Evolutionary conservation across 2,329 filamentous ascomycete species (phyloP).

Genomic region (Diaporthe citriasiana): DNA sequence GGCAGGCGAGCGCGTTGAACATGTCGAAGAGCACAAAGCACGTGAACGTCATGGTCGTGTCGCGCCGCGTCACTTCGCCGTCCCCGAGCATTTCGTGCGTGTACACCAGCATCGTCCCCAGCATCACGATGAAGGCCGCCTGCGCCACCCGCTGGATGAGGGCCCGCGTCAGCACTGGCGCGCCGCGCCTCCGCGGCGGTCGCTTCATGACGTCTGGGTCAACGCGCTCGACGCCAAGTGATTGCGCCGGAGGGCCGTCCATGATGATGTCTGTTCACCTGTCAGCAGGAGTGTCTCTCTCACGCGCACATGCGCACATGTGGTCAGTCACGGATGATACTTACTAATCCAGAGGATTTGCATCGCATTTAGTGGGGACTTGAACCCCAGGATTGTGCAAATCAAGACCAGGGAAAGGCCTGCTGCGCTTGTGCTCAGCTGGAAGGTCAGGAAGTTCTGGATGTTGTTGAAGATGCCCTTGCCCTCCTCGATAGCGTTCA

Average conservation of each 20-base stretch:
- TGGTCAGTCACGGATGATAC: slow-evolving; percentile 50
- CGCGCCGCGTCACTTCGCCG: slow-evolving; percentile 86
- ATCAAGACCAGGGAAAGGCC: slow-evolving; percentile 91
- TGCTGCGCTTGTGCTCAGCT: slow-evolving; percentile 96
- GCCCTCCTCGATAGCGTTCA: slow-evolving; percentile 96
- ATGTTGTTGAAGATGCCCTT: slow-evolving; percentile 99
- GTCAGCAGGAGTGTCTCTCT: slow-evolving; percentile 29
- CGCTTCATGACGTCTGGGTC: slow-evolving; percentile 95
- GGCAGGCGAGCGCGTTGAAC: slow-evolving; percentile 97
- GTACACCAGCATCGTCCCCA: slow-evolving; percentile 92
- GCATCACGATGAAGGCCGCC: slow-evolving; percentile 90
- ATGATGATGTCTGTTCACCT: slow-evolving; percentile 88
- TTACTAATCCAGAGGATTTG: slow-evolving; percentile 99
- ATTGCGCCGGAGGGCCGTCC: slow-evolving; percentile 98
- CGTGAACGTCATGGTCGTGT: slow-evolving; percentile 99
- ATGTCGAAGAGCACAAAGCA: slow-evolving; percentile 99
- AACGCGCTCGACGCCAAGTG: slow-evolving; percentile 93
- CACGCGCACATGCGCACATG: background rate
- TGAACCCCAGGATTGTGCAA: slow-evolving; percentile 93
- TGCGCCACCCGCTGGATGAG: slow-evolving; percentile 89
- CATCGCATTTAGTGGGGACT: slow-evolving; percentile 98
- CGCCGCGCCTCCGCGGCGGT: slow-evolving; percentile 87
- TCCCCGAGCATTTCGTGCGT: slow-evolving; percentile 90
- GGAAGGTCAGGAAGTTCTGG: slow-evolving; percentile 98
- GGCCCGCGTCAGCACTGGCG: slow-evolving; percentile 88